Base-by-base conservation (phyloP, 805 yeast species). In the Candida namnaoensis region DNA sequence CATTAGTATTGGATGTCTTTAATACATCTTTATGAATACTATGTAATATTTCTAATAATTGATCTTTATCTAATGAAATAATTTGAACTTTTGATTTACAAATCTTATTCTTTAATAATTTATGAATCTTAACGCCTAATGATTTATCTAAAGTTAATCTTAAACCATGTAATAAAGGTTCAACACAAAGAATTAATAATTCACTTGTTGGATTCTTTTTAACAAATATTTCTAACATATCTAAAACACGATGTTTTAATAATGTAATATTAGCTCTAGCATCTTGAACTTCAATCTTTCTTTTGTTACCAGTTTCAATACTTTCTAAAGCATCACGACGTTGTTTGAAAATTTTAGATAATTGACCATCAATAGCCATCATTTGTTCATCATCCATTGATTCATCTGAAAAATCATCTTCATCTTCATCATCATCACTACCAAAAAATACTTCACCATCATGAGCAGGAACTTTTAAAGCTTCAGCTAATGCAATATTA, bases 311-410 rank as follows among this genome's bases (percentile, higher is more conserved):
- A 6, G 73, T 73, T n/a, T 64, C 55, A 3, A 74, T 63, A 30
- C 66, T 65, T 9, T 76, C 61, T 41, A 87, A 60, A 0, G 85
- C 83, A 45, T 76, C 79, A 49, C 80, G 78, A 51, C 97, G 76
- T 52, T 88, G 91, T 53, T 82, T 77, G 71, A 91, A 91, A 42
- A 91, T 91, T 41, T 72, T 73, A 0, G 96, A 76, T 28, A 91
- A 66, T 46, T 88, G 93, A 23, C 72, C 84, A 57, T 91, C 98
- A 52, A 91, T 74, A 19, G 90, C 95, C 81, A 88, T 79, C 98
- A 91, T 91, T 58, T 88, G 88, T 52, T 90, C 96, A 60, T 90
- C 97, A 45, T 90, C 95, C 95, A 88, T 86, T 0, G 91, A 80
- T 49, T 85, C 95, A 40, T 80, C 85, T 25, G 76, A 80, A 7